phyloP scores from a whole-genome alignment of 768 basidiomycete genomes.

The Pilatotrama ljubarskyi region DNA sequence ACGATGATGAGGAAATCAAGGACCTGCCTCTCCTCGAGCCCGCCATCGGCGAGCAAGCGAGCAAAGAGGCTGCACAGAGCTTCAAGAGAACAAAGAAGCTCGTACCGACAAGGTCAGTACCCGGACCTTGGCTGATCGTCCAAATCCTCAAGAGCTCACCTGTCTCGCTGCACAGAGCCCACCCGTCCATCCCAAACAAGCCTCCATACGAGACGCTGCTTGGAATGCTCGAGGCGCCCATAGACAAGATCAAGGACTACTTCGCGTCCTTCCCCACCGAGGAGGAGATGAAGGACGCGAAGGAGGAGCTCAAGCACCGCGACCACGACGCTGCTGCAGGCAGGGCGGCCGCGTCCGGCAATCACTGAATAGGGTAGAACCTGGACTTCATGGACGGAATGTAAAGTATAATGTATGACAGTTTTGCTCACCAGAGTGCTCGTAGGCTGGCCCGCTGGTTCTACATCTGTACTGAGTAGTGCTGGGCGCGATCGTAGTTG shows the following conservation, averaged over 20 bases:
- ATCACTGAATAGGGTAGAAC: not conserved
- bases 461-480: too few species aligned
- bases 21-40: constrained; percentile 58
- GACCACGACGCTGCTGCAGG: constrained; percentile 32
- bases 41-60: constrained; percentile 44
- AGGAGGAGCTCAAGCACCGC: constrained; percentile 35
- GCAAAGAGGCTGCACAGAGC: constrained; percentile 43
- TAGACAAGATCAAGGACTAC: constrained; percentile 59
- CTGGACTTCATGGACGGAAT: too few species aligned
- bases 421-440: too few species aligned
- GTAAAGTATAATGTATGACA: not conserved
- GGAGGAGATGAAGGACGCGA: constrained; percentile 45
- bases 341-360: constrained; percentile 2
- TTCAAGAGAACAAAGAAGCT: constrained; percentile 64
- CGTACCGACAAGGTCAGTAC: constrained; percentile 55
- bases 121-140: not conserved
- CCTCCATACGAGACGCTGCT: constrained; percentile 63
- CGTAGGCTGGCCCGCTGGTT: too few species aligned
- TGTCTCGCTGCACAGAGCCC: constrained; percentile 37
- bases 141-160: not conserved
- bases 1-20: constrained; percentile 55
- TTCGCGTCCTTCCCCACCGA: constrained; percentile 58
- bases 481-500: too few species aligned
- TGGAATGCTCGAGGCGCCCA: constrained; percentile 52
- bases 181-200: constrained; percentile 53